Evolutionary conservation across 2,329 filamentous ascomycete genomes (phyloP).

Genomic region (Pseudopyricularia javanii): DNA sequence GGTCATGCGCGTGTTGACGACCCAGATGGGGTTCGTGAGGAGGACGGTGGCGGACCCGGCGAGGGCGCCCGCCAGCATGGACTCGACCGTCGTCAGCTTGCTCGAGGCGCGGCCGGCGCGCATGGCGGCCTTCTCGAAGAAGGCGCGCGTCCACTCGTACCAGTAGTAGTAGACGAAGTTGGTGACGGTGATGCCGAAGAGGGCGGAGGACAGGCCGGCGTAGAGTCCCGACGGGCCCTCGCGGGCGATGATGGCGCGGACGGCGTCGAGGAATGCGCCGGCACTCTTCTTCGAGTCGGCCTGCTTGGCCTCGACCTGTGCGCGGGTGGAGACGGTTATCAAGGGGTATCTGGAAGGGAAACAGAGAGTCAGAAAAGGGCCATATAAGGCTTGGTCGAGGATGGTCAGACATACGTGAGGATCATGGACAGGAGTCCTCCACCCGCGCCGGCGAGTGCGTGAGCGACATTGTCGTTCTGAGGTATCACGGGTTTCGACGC

Average conservation of each 20-base stretch:
- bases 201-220: slow-evolving; percentile 80
- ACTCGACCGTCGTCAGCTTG: slow-evolving; percentile 83
- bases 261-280: slow-evolving; percentile 70
- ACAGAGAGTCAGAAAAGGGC: not conserved
- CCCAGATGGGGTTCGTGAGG: slow-evolving; percentile 98
- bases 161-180: slow-evolving; percentile 99
- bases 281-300: slow-evolving; percentile 47
- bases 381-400: not conserved
- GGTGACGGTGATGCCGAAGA: slow-evolving; percentile 96
- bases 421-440: slow-evolving; percentile 93
- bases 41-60: slow-evolving; percentile 90
- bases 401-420: slow-evolving; percentile 53
- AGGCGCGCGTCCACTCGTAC: slow-evolving; percentile 93
- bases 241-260: slow-evolving; percentile 76
- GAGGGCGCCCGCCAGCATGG: slow-evolving; percentile 88
- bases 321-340: slow-evolving; percentile 92
- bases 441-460: slow-evolving; percentile 84
- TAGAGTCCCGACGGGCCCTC: slow-evolving; percentile 87
- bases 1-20: slow-evolving; percentile 96
- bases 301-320: slow-evolving; percentile 93
- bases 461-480: slow-evolving; percentile 92
- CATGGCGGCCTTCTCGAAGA: slow-evolving; percentile 69
- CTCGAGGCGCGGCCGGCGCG: slow-evolving; percentile 58
- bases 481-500: slow-evolving; percentile 52
- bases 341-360: slow-evolving; percentile 73